phyloP scores from a whole-genome alignment of 1,284 basidiomycete species.

The Thecaphora thlaspeos region DNA sequence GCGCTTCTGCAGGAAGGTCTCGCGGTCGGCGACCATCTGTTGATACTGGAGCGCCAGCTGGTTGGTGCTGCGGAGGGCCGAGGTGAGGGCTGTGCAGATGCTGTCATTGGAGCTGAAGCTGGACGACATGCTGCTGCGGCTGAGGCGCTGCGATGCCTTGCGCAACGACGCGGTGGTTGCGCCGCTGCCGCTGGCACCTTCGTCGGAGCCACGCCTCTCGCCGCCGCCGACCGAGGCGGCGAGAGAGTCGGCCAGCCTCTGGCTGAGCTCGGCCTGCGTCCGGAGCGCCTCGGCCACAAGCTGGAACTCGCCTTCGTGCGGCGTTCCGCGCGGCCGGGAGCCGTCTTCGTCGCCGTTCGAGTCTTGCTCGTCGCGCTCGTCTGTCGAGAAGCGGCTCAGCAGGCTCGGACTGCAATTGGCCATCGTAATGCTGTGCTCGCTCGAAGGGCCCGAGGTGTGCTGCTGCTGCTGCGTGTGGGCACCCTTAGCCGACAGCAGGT shows the following conservation, averaged over 20 bases:
- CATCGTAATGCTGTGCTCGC: slow-evolving; percentile 20
- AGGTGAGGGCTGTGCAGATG: slow-evolving; percentile 17
- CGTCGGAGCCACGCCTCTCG: slow-evolving; percentile 10
- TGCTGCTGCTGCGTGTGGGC: slow-evolving; percentile 20
- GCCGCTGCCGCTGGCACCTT: slow-evolving; percentile 6
- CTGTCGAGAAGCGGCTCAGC: slow-evolving; percentile 32
- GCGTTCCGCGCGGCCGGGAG: slow-evolving; percentile 14
- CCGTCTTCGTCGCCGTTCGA: slow-evolving; percentile 5
- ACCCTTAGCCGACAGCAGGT: slow-evolving; percentile 22
- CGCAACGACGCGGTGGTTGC: neutral
- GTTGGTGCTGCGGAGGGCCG: slow-evolving; percentile 18
- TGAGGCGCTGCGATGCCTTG: neutral
- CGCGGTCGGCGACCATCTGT: slow-evolving; percentile 74
- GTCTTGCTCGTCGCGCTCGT: slow-evolving; percentile 23
- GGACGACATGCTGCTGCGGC: slow-evolving; percentile 64
- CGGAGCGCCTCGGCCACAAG: slow-evolving; percentile 37
- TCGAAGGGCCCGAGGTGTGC: slow-evolving; percentile 15
- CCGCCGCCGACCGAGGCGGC: neutral
- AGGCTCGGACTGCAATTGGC: slow-evolving; percentile 38
- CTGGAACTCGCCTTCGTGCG: slow-evolving; percentile 26
- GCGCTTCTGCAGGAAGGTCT: slow-evolving; percentile 66
- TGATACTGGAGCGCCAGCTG: slow-evolving; percentile 70
- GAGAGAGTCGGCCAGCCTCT: slow-evolving; percentile 26
- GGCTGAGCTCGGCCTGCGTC: slow-evolving; percentile 32
- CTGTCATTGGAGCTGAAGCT: slow-evolving; percentile 43